phyloP scores from a whole-genome alignment of 164 flowering plant species.

The Stephania japonica region DNA sequence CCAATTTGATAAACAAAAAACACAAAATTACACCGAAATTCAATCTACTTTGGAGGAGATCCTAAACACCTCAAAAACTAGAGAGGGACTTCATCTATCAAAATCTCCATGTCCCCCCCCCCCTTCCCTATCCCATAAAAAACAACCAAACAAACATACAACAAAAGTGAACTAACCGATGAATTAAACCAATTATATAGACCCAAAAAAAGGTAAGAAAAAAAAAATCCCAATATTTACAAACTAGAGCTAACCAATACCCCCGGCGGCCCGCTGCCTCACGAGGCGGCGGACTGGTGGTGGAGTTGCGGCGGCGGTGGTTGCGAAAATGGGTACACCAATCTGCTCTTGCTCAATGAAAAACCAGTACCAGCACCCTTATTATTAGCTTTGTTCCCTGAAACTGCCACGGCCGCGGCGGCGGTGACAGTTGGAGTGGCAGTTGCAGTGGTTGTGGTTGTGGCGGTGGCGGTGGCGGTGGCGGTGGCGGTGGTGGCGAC shows the following conservation, averaged over 20 bases:
- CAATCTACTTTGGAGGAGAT: too few relatives aligned
- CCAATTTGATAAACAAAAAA: constrained; percentile 10
- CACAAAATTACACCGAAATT: too few relatives aligned
- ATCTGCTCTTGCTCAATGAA: constrained; percentile 7
- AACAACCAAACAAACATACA: background rate
- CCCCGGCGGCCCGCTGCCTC: background rate
- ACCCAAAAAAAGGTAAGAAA: background rate
- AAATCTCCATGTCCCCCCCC: background rate
- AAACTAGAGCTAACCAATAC: too few relatives aligned
- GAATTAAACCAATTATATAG: background rate
- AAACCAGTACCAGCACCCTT: background rate
- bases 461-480: constrained; percentile 11
- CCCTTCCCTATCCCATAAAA: constrained; percentile 1
- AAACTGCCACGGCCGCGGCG: background rate
- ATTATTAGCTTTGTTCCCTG: too few relatives aligned
- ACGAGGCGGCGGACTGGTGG: constrained; percentile 27
- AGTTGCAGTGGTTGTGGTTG: constrained; percentile 11
- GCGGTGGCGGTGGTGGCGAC: constrained; percentile 46
- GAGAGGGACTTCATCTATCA: constrained; percentile 3
- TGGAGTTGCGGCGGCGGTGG: constrained; percentile 10
- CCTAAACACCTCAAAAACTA: background rate
- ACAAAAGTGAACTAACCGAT: background rate
- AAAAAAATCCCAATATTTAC: background rate
- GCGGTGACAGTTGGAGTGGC: constrained; percentile 1
- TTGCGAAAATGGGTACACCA: constrained; percentile 23